These are phyloP conservation scores for Camellia granthamiana DNA, from an alignment of 148 eudicot species.

Conservation along the genomic window DNA sequence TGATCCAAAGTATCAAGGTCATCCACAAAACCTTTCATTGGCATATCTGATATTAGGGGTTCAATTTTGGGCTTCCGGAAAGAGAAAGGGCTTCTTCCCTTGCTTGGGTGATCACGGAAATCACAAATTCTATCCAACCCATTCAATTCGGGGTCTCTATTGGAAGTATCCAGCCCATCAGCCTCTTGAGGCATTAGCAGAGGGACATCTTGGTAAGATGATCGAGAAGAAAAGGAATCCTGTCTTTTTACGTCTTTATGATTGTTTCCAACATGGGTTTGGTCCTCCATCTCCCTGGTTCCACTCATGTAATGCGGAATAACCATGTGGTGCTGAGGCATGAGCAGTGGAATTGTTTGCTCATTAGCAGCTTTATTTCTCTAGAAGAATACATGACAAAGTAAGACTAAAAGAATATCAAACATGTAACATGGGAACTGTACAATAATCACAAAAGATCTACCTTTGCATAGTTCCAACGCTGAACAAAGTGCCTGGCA, in stretches of 20 bases:
- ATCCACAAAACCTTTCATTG: conserved; percentile 92
- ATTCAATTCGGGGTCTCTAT: conserved; percentile 44
- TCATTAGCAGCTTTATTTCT: conserved; percentile 97
- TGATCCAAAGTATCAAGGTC: conserved; percentile 38
- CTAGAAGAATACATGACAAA: conserved; percentile 38
- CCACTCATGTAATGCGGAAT: conserved; percentile 90
- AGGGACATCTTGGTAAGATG: conserved; percentile 84
- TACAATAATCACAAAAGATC: not conserved
- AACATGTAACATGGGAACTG: not conserved
- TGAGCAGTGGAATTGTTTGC: conserved; percentile 81
- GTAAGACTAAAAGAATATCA: conserved; percentile 12
- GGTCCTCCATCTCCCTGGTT: conserved; percentile 43
- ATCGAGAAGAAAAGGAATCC: conserved; percentile 65
- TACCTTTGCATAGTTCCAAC: conserved; percentile 99
- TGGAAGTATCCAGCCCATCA: conserved; percentile 45
- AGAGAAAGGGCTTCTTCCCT: conserved; percentile 58
- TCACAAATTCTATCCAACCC: conserved; percentile 34
- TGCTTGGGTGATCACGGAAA: conserved; percentile 53
- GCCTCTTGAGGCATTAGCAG: conserved; percentile 89
- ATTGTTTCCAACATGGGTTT: conserved; percentile 30
- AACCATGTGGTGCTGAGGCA: conserved; percentile 99
- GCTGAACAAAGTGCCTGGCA: conserved; percentile 96
- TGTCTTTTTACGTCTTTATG: conserved; percentile 42
- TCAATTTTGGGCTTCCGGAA: conserved; percentile 68
- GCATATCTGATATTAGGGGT: conserved; percentile 66